Percentiles rank a stretch among this genome's conserved stretches.
phyloP scores from a whole-genome alignment of 2,329 filamentous ascomycete species.

The Fusarium siculi region DNA sequence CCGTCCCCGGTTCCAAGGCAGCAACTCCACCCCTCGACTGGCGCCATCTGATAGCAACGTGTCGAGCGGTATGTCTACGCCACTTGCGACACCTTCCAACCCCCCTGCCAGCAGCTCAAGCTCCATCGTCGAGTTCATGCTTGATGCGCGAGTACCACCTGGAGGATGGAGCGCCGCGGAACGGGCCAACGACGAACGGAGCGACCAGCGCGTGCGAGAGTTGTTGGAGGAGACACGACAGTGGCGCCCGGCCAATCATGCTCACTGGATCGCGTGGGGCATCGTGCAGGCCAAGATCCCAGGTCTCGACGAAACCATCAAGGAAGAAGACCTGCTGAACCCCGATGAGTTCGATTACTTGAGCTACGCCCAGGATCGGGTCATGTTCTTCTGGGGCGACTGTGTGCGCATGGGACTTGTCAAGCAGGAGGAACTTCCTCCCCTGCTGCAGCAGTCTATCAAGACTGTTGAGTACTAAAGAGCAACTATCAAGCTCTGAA shows the following conservation, averaged over 20 bases:
- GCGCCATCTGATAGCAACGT: conserved; percentile 56
- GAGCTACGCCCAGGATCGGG: conserved; percentile 88
- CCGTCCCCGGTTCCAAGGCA: conserved; percentile 69
- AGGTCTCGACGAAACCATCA: conserved; percentile 66
- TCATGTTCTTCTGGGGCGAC: conserved; percentile 95
- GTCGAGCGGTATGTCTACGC: conserved; percentile 44
- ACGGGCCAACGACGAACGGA: conserved; percentile 68
- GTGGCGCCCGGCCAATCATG: conserved; percentile 89
- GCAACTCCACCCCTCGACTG: conserved; percentile 62
- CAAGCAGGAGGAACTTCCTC: conserved; percentile 78
- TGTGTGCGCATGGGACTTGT: conserved; percentile 81
- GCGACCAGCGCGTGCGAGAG: conserved; percentile 74
- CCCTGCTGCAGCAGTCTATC: conserved; percentile 69
- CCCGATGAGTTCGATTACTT: conserved; percentile 89
- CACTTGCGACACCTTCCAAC: conserved; percentile 47
- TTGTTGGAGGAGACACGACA: conserved; percentile 82
- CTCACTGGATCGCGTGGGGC: conserved; percentile 95
- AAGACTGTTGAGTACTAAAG: conserved; percentile 75
- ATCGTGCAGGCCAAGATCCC: conserved; percentile 93
- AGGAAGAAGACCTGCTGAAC: conserved; percentile 47
- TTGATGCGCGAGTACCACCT: conserved; percentile 75
- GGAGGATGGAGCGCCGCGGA: conserved; percentile 65
- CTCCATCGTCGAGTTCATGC: conserved; percentile 77
- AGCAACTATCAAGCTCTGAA: not conserved
- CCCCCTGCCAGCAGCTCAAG: conserved; percentile 60